Evolutionary conservation across 2,329 filamentous ascomycete species (phyloP), one percentile per base, ranked within the genome.

Genomic region (Scleromitrula shiraiana): DNA sequence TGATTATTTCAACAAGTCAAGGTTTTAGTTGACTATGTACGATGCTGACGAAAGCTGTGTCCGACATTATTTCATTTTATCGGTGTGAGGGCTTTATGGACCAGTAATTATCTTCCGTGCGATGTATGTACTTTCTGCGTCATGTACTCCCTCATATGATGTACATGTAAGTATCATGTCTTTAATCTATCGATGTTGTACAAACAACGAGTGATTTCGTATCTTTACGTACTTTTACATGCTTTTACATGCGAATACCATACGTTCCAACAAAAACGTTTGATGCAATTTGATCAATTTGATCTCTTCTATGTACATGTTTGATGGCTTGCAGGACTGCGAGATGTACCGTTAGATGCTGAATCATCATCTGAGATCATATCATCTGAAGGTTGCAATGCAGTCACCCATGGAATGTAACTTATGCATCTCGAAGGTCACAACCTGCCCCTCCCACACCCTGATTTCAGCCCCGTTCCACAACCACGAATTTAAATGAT

Each of bases 401-500:
- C 35, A 32, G 38, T 22, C 27, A 37, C 15, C 42, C 43, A 39
- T 46, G 35, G 27, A 42, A 14, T 19, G 33, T 46, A 39, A 36
- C 26, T n/a, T 42, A 24, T 12, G 12, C 24, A 24, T 15, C 9
- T 47, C 27, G 44, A 47, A 41, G 44, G 44, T 22, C 36, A 46
- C 32, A 12, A 6, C 26, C 7, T 29, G 7, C 12, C 38, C n/a
- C 12, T 46, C 24, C 17, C 29, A 24, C 44, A 5, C 22, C 35
- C 37, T 33, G 35, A 23, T 9, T 42, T 38, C 19, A 30, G 36
- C 38, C 37, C 27, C 20, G 50, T 57, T 42, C 44, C 48, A 53
- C 46, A 46, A 52, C 49, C 53, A 57, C 55, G 52, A 56, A 27
- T 50, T 41, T 47, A 12, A 24, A 43, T 44, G 10, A 49, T 38